These are phyloP conservation scores for Pachysandra terminalis DNA, from an alignment of 164 flowering plant species.

Conservation along the genomic window DNA sequence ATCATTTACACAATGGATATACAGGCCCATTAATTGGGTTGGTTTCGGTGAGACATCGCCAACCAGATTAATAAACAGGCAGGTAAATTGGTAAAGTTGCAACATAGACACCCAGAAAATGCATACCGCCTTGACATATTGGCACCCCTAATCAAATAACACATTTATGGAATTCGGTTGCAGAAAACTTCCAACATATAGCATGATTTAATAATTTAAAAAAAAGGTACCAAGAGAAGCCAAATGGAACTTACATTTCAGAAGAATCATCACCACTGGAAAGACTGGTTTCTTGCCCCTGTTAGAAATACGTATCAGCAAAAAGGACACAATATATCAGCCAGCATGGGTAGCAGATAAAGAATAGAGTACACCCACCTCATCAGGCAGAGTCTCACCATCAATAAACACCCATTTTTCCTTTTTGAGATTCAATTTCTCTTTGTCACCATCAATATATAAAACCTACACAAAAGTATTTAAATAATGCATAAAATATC, in stretches of 20 bases:
- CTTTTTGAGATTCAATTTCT: constrained; percentile 45
- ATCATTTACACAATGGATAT: too few species aligned
- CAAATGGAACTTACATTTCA: constrained; percentile 45
- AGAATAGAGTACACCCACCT: constrained; percentile 30
- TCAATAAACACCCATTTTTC: constrained; percentile 50
- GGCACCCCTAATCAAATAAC: too few species aligned
- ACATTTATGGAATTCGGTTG: too few species aligned
- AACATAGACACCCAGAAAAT: too few species aligned
- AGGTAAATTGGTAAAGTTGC: too few species aligned
- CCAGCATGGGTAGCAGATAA: neutral
- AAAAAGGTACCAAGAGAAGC: too few species aligned
- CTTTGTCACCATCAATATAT: constrained; percentile 78
- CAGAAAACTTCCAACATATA: too few species aligned
- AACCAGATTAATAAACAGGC: too few species aligned
- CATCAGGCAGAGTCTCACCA: constrained; percentile 27
- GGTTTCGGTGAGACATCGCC: too few species aligned
- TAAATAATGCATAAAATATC: neutral
- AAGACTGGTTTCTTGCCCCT: constrained; percentile 40
- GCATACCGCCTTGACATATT: too few species aligned
- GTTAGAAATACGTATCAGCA: constrained; percentile 14
- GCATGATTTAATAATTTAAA: neutral
- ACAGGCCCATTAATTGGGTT: too few species aligned
- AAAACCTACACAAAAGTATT: constrained; percentile 37
- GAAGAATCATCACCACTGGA: constrained; percentile 42
- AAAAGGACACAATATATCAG: neutral